Conservation (phyloP, 805 yeast genomes). For the Saturnispora sekii region DNA sequence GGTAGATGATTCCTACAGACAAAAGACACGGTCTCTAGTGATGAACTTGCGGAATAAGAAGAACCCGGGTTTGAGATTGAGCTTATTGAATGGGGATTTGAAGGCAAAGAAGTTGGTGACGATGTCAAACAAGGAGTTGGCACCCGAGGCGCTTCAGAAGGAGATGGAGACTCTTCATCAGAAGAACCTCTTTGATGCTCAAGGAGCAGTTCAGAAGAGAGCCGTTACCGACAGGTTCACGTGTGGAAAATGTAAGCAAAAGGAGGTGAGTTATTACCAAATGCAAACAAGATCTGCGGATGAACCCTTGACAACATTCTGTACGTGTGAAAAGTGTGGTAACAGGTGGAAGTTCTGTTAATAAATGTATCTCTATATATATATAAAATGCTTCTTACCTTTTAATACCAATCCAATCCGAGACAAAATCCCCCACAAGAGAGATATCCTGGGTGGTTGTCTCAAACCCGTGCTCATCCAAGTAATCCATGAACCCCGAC, state of each 20-base stretch:
- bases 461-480: slow-evolving; percentile 5
- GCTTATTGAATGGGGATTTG: slow-evolving; percentile 60
- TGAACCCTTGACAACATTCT: slow-evolving; percentile 96
- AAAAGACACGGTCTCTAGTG: slow-evolving; percentile 75
- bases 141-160: slow-evolving; percentile 81
- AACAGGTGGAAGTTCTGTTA: slow-evolving; percentile 95
- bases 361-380: background rate
- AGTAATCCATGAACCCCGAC: slow-evolving; percentile 7
- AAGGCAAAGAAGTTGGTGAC: slow-evolving; percentile 53
- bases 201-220: slow-evolving; percentile 92
- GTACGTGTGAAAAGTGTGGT: slow-evolving; percentile 96
- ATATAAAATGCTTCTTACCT: background rate
- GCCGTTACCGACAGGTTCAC: slow-evolving; percentile 95
- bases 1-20: slow-evolving; percentile 56
- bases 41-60: slow-evolving; percentile 83
- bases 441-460: slow-evolving; percentile 8
- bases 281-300: slow-evolving; percentile 98
- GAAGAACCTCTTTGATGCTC: slow-evolving; percentile 90
- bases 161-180: slow-evolving; percentile 80
- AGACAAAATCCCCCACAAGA: slow-evolving; percentile 10
- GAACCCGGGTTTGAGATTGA: slow-evolving; percentile 73
- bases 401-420: slow-evolving; percentile 5
- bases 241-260: slow-evolving; percentile 96
- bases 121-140: slow-evolving; percentile 93
- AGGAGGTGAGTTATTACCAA: slow-evolving; percentile 94